A percentile compares a stretch with the other conserved stretches of the same genome.
phyloP scores from a whole-genome alignment of 805 yeast genomes.

The Kuraishia capsulata region DNA sequence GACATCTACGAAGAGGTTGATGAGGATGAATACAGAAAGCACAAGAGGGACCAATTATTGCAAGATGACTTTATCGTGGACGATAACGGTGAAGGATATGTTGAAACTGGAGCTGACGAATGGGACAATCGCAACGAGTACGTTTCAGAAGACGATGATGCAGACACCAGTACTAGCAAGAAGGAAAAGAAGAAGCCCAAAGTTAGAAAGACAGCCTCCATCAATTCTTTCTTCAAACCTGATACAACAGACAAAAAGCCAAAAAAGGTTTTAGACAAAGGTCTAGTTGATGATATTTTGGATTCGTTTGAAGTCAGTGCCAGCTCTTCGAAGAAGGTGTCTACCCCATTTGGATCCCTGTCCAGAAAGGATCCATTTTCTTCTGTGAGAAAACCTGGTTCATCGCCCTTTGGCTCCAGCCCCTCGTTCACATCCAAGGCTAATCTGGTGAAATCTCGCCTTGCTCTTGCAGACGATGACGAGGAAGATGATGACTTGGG shows the following conservation, averaged over 20 bases:
- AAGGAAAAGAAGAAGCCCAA: constrained; percentile 23
- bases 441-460: background rate
- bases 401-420: background rate
- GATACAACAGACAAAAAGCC: constrained; percentile 15
- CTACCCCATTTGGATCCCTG: background rate
- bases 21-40: constrained; percentile 67
- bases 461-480: background rate
- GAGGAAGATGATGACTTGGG: constrained; percentile 1
- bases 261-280: constrained; percentile 35
- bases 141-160: constrained; percentile 29
- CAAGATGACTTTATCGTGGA: constrained; percentile 92
- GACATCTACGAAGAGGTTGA: constrained; percentile 83
- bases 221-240: constrained; percentile 45
- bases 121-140: constrained; percentile 59
- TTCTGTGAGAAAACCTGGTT: background rate
- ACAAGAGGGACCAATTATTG: constrained; percentile 70
- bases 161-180: constrained; percentile 13
- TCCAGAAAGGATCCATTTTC: constrained; percentile 1
- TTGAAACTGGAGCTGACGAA: constrained; percentile 87
- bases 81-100: constrained; percentile 89
- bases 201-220: constrained; percentile 17
- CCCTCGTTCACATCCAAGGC: background rate
- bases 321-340: constrained; percentile 7
- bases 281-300: constrained; percentile 56
- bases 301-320: constrained; percentile 34